These are phyloP conservation scores for Ehretia macrophylla DNA, from an alignment of 257 asterid genomes.

Conservation along the genomic window DNA sequence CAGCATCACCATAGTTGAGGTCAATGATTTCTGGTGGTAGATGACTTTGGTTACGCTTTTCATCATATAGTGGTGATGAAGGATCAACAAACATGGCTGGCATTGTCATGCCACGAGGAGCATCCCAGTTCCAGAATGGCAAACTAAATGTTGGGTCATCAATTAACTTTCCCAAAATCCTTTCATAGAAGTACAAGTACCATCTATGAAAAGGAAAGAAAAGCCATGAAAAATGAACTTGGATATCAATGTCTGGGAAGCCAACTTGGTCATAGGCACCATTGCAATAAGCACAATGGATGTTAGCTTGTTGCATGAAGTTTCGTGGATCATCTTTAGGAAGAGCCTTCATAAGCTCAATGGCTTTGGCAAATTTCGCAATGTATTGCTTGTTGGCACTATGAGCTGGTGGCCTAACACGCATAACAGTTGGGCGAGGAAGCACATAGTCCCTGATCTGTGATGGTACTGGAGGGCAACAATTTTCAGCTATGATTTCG, in stretches of 20 bases:
- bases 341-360: constrained; percentile 18
- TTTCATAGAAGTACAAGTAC: constrained; percentile 30
- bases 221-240: constrained; percentile 25
- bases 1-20: not conserved
- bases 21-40: constrained; percentile 4
- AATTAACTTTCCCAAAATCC: constrained; percentile 25
- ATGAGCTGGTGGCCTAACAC: constrained; percentile 27
- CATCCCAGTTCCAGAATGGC: constrained; percentile 18
- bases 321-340: constrained; percentile 21
- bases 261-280: constrained; percentile 16
- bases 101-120: constrained; percentile 17
- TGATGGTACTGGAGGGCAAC: constrained; percentile 17
- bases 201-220: constrained; percentile 33
- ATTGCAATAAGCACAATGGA: constrained; percentile 31
- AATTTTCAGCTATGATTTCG: not conserved
- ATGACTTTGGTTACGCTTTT: constrained; percentile 10
- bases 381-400: constrained; percentile 9
- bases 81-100: constrained; percentile 9
- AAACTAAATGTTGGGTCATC: constrained; percentile 14
- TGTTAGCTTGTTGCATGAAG: constrained; percentile 26
- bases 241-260: not conserved
- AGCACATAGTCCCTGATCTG: constrained; percentile 11
- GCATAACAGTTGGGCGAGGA: not conserved
- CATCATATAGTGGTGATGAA: constrained; percentile 9
- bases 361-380: constrained; percentile 10